These are phyloP conservation scores for Mycena alexandri DNA, from an alignment of 768 basidiomycete genomes.

Conservation along the genomic window DNA sequence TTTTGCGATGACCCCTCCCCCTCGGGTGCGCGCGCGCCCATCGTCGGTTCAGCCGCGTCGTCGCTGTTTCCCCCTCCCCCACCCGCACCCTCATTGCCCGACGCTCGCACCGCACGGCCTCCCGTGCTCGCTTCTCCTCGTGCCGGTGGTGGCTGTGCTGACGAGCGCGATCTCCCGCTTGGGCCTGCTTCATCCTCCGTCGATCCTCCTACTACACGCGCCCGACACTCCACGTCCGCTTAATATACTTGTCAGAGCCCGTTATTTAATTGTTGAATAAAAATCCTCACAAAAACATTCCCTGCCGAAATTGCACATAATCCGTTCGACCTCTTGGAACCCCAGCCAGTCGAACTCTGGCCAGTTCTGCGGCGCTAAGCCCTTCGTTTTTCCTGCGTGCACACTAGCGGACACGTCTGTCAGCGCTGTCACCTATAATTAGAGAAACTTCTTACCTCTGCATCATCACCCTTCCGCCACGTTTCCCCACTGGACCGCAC, in stretches of 20 bases:
- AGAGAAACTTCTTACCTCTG: neutral
- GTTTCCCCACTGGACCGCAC: neutral
- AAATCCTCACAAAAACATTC: neutral
- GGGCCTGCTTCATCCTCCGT: too few relatives aligned
- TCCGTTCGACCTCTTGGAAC: neutral
- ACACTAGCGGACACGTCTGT: neutral
- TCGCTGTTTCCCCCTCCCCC: too few relatives aligned
- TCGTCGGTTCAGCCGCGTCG: too few relatives aligned
- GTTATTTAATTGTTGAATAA: neutral
- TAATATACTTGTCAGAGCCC: neutral
- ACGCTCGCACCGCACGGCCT: too few relatives aligned
- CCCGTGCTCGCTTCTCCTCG: too few relatives aligned
- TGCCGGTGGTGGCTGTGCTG: too few relatives aligned
- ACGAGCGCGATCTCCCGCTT: too few relatives aligned
- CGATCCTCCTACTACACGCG: neutral
- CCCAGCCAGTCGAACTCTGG: neutral
- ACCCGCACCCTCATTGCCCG: too few relatives aligned
- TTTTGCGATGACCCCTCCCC: too few relatives aligned
- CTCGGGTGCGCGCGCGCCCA: too few relatives aligned
- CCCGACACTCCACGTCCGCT: neutral
- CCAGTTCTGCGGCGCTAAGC: neutral
- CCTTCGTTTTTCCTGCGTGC: neutral
- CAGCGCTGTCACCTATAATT: too few relatives aligned
- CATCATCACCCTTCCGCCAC: neutral
- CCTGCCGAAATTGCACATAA: neutral